Base-by-base conservation (phyloP, 2,329 filamentous ascomycete species). In the Fusarium buxicola region DNA sequence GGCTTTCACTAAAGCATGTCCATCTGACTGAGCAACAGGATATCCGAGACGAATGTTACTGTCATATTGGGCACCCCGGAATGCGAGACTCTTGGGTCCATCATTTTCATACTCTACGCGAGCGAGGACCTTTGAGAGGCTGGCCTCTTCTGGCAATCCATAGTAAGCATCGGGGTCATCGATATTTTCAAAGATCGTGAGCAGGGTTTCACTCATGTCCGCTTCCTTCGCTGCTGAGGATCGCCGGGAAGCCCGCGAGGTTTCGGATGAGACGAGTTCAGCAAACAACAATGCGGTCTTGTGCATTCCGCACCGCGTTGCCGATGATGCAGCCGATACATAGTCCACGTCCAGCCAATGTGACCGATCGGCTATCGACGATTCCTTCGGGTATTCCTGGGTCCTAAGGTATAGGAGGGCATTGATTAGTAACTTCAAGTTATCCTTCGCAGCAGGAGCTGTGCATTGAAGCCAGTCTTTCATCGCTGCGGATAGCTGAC, bases 81-180 rank as follows among this genome's bases (percentile, higher is more conserved):
- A 97, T 21, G 95, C 89, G 15, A 99, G 83, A 63, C 91, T 94
- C 72, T 96, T 96, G 46, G 89, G 82, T 0, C 94, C 94, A 67
- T 96, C 90, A 45, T 89, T 89, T 77, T 99, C 95, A 72, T 97
- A 94, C 66, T 97, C 92, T 5, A 98, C 83, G 9, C 92, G 89
- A 46, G 90, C 86, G 56, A 98, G 81, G 1, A 98, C 90, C 10
- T 90, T 92, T 13, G 85, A 82, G 13, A 99, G 78, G 55, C 88
- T 93, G 7, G 92, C 86, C 35, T 86, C 86, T 74, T 96, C 91
- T 36, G 92, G 86, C 8, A 97, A 84, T 5, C 95, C 96, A 72
- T 99, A 99, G 74, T 96, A 99, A 1, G 93, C 90, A 74, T 99
- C 95, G 2, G 94, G 94, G 70, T 99, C 96, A 72, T 97, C 94